phyloP scores from a whole-genome alignment of 2,329 filamentous ascomycete species.

The Plenodomus lindquistii region DNA sequence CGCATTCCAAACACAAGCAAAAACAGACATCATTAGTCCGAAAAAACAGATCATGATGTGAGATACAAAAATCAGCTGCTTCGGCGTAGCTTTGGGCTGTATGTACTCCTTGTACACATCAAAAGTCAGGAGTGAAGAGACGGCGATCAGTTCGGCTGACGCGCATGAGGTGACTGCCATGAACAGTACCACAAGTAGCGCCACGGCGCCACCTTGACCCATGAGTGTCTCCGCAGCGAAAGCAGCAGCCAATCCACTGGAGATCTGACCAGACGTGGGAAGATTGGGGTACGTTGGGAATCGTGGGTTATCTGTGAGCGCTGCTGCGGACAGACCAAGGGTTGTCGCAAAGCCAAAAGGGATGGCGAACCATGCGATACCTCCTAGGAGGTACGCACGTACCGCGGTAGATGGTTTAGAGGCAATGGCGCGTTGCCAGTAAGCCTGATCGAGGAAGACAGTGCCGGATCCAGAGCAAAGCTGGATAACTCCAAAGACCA shows the following conservation, averaged over 20 bases:
- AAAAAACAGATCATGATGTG: conserved; percentile 48
- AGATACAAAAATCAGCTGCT: conserved; percentile 46
- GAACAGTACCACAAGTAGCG: conserved; percentile 36
- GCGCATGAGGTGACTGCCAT: conserved; percentile 42
- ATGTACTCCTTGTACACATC: conserved; percentile 52
- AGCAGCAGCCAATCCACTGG: conserved; percentile 33
- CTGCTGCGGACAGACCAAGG: conserved; percentile 51
- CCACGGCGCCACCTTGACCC: conserved; percentile 35
- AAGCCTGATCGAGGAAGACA: conserved; percentile 51
- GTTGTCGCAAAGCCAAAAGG: conserved; percentile 54
- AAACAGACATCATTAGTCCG: conserved; percentile 46
- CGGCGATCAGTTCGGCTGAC: conserved; percentile 49
- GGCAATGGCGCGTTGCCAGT: conserved; percentile 51
- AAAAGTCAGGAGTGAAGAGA: conserved; percentile 47
- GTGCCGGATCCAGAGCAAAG: conserved; percentile 44
- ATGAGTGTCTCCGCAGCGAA: conserved; percentile 35
- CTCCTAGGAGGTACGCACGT: conserved; percentile 45
- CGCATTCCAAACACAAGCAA: conserved; percentile 44
- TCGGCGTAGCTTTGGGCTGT: conserved; percentile 40
- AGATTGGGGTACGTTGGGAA: conserved; percentile 50
- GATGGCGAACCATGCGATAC: conserved; percentile 55
- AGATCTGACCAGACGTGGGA: conserved; percentile 30
- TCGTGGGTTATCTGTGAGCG: conserved; percentile 47
- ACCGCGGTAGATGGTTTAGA: conserved; percentile 35
- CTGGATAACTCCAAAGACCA: conserved; percentile 52